Percentiles rank a stretch among this genome's conserved stretches.
These are phyloP conservation scores for Peronospora farinosa DNA, from an alignment of 352 stramenopile species.

Conservation along the genomic window DNA sequence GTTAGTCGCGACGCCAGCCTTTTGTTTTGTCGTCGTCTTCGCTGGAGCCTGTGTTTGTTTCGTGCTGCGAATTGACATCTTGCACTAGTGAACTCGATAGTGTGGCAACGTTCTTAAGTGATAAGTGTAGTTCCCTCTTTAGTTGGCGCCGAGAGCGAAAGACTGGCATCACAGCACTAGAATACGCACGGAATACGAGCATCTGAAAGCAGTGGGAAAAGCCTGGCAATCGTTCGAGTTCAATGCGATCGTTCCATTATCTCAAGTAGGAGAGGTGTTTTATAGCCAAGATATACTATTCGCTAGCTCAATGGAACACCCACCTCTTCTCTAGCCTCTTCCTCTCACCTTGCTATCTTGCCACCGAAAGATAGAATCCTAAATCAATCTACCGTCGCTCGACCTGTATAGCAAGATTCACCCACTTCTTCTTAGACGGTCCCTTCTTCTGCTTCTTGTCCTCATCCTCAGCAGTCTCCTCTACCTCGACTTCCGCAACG, in stretches of 20 bases:
- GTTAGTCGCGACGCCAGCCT: constrained; percentile 6
- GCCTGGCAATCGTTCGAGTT: constrained; percentile 1
- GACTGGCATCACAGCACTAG: not conserved
- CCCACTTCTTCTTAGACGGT: constrained; percentile 72
- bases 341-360: constrained; percentile 7
- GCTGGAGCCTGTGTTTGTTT: constrained; percentile 20
- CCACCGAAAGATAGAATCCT: constrained; percentile 5
- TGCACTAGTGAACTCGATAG: constrained; percentile 10
- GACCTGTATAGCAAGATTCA: constrained; percentile 54
- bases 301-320: not conserved
- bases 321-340: constrained; percentile 5
- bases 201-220: too few species aligned
- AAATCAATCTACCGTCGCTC: constrained; percentile 54
- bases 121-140: constrained; percentile 2
- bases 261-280: constrained; percentile 10
- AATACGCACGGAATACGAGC: not conserved
- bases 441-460: constrained; percentile 36
- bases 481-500: constrained; percentile 16
- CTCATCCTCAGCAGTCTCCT: constrained; percentile 20
- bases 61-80: constrained; percentile 17
- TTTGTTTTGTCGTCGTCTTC: constrained; percentile 12
- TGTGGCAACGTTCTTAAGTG: constrained; percentile 1
- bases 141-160: constrained; percentile 18
- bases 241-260: not conserved
- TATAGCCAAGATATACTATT: constrained; percentile 11